Conservation (phyloP, 306 rosid genomes). For the Acmispon strigosus region DNA sequence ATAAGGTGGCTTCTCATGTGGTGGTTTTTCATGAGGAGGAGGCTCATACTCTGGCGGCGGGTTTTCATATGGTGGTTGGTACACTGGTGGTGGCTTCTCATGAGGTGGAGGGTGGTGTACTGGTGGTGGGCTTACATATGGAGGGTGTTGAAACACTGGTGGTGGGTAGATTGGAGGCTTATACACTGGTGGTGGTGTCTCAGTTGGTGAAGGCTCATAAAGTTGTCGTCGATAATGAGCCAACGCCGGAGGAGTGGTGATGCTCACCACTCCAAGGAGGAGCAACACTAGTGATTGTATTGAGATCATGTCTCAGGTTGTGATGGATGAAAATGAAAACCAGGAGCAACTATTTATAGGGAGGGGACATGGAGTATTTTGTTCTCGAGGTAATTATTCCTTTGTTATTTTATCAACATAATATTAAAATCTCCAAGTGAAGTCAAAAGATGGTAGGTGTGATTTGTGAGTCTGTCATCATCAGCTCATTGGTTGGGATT, state of each 20-base stretch:
- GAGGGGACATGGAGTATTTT: background rate
- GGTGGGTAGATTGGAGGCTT: background rate
- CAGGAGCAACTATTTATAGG: slow-evolving; percentile 18
- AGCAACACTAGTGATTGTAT: slow-evolving; percentile 1
- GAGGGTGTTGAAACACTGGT: background rate
- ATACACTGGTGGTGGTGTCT: background rate
- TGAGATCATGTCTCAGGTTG: slow-evolving; percentile 7
- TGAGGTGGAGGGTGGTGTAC: background rate
- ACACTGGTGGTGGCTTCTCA: slow-evolving; percentile 9
- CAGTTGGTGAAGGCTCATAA: slow-evolving; percentile 17
- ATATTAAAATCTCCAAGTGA: background rate
- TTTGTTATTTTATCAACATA: background rate
- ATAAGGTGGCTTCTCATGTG: background rate
- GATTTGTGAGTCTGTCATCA: background rate
- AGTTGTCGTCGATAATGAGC: slow-evolving; percentile 3
- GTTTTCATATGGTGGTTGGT: background rate
- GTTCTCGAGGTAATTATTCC: background rate
- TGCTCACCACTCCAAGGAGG: slow-evolving; percentile 17
- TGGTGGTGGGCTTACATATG: background rate
- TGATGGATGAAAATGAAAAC: slow-evolving; percentile 2
- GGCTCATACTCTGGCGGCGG: background rate
- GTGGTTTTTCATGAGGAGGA: background rate
- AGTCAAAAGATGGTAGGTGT: slow-evolving; percentile 4
- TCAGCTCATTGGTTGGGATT: background rate
- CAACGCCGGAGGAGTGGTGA: slow-evolving; percentile 21